Conservation (phyloP, 257 asterid species). For the Gynochthodes officinalis region DNA sequence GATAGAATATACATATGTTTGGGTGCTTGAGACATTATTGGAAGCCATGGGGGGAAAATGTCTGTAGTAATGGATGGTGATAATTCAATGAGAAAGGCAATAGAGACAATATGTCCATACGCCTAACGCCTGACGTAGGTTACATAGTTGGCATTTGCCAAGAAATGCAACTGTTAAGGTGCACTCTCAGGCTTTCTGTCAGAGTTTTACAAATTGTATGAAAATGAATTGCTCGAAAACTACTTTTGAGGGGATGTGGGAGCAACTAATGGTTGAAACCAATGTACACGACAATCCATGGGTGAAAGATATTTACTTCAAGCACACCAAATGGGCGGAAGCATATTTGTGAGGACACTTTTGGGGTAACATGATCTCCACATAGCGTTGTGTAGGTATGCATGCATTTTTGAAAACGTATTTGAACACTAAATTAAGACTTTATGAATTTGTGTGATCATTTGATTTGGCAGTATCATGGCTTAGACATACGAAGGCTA, state of each 20-base stretch:
- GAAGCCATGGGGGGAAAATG: neutral
- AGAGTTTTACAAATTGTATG: neutral
- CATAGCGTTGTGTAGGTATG: neutral
- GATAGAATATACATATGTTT: neutral
- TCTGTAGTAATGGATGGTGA: conserved; percentile 6
- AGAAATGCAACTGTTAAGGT: no score
- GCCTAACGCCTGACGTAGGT: neutral
- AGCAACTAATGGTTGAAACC: neutral
- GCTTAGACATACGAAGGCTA: neutral
- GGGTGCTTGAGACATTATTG: conserved; percentile 9
- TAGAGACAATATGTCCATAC: neutral
- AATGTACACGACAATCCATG: neutral
- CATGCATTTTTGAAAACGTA: neutral
- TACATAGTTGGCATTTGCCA: conserved; percentile 4
- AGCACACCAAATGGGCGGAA: neutral
- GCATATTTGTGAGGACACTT: neutral
- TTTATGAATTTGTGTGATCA: neutral
- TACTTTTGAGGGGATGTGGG: neutral
- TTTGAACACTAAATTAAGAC: neutral
- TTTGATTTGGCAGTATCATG: neutral
- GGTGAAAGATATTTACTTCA: neutral
- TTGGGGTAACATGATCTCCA: neutral
- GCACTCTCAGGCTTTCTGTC: neutral
- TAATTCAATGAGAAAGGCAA: neutral
- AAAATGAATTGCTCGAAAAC: neutral